These are phyloP conservation scores for Cercospora sojina DNA, from an alignment of 2,329 filamentous ascomycete species.

Conservation along the genomic window DNA sequence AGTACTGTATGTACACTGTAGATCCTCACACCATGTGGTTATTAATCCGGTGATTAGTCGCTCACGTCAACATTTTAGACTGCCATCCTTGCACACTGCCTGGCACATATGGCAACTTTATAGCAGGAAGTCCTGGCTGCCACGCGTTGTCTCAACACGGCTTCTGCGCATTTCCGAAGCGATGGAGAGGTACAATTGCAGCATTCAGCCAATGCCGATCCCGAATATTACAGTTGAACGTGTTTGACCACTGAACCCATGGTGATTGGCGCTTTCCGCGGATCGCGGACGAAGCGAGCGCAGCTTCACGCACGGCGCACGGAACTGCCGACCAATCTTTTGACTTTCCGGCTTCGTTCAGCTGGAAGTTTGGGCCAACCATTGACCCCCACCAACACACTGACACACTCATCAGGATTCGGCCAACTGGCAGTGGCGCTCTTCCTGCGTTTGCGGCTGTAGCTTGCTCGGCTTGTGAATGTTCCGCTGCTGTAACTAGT, in stretches of 20 bases:
- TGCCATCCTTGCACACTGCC: background rate
- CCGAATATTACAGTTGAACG: background rate
- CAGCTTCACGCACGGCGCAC: background rate
- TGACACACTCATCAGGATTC: background rate
- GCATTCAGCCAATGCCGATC: background rate
- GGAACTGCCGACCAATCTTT: background rate
- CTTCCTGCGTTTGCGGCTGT: background rate
- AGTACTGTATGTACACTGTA: background rate
- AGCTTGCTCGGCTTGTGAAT: background rate
- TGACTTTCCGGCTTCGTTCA: background rate
- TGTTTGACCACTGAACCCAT: background rate
- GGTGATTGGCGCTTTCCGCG: background rate
- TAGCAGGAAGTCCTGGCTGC: too few species aligned
- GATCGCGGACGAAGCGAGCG: background rate
- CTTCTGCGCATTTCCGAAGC: too few species aligned
- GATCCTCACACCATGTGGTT: background rate
- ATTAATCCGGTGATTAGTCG: background rate
- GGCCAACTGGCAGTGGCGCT: background rate
- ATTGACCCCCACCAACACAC: background rate
- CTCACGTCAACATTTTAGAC: background rate
- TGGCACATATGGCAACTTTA: too few species aligned
- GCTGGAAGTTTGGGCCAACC: background rate
- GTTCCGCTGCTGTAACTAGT: background rate
- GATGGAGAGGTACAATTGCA: too few species aligned
- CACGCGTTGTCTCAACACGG: too few species aligned